phyloP scores from a whole-genome alignment of 2,329 filamentous ascomycete species.

The Ophiostoma populinum region DNA sequence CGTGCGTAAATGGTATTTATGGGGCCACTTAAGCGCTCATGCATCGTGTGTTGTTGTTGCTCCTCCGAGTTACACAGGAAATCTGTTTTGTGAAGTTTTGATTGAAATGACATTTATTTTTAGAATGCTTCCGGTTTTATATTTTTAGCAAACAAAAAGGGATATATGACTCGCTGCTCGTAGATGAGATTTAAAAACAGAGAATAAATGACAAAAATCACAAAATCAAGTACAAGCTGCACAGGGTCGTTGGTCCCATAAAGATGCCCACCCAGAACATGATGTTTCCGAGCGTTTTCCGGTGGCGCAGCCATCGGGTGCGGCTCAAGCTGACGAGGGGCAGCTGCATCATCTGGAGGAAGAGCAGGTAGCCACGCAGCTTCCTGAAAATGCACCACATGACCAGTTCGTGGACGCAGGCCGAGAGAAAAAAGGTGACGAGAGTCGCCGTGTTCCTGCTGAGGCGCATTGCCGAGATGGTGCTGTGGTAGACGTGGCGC shows the following conservation, averaged over 20 bases:
- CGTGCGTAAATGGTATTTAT: no score
- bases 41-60: no score
- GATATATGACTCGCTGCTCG: no score
- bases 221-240: slow-evolving; percentile 41
- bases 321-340: slow-evolving; percentile 51
- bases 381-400: slow-evolving; percentile 74
- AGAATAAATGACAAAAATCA: slow-evolving; percentile 14
- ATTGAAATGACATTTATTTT: no score
- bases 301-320: slow-evolving; percentile 45
- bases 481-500: slow-evolving; percentile 63
- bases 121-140: no score
- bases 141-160: no score
- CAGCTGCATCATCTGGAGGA: slow-evolving; percentile 58
- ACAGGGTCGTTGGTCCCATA: slow-evolving; percentile 52
- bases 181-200: background rate
- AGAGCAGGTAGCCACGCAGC: slow-evolving; percentile 53
- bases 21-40: no score
- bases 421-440: slow-evolving; percentile 57
- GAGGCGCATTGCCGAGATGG: slow-evolving; percentile 55
- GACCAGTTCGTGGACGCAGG: slow-evolving; percentile 55
- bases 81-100: no score
- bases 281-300: slow-evolving; percentile 49
- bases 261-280: slow-evolving; percentile 70
- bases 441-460: slow-evolving; percentile 55
- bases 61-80: no score